Evolutionary conservation across 305 asterid genomes (phyloP).

Genomic region (Solanum aculeatissimum): DNA sequence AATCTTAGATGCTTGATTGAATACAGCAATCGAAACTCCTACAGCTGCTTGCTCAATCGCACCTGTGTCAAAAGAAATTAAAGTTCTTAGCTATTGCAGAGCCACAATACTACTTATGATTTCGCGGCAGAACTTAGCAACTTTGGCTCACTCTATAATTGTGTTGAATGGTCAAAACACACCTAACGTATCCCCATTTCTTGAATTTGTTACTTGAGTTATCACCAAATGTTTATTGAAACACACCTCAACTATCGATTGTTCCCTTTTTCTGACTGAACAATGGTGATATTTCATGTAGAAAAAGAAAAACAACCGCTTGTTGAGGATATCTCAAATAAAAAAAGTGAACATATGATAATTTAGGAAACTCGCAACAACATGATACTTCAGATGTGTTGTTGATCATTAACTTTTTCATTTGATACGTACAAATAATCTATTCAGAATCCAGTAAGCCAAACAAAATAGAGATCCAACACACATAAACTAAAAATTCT

Average conservation of each 20-base stretch:
- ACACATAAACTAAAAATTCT: neutral
- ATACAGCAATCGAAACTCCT: conserved; percentile 46
- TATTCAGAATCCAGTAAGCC: neutral
- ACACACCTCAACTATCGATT: neutral
- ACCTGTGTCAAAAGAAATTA: conserved; percentile 9
- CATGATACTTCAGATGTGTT: neutral
- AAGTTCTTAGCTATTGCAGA: neutral
- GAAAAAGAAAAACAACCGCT: neutral
- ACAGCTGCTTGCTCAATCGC: conserved; percentile 53
- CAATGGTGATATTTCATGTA: neutral
- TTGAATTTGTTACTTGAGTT: neutral
- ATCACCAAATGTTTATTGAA: neutral
- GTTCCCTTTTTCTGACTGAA: neutral
- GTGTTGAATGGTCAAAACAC: neutral
- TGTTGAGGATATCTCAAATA: neutral
- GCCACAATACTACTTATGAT: neutral
- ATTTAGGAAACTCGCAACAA: neutral
- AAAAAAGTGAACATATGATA: neutral
- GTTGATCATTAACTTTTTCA: neutral
- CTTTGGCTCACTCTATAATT: neutral
- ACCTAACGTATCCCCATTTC: neutral
- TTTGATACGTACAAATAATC: neutral
- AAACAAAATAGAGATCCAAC: neutral
- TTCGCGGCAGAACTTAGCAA: neutral
- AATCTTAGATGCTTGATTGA: conserved; percentile 51